Evolutionary conservation across 768 basidiomycete species (phyloP).

Genomic region (Leccinum sublutescens): DNA sequence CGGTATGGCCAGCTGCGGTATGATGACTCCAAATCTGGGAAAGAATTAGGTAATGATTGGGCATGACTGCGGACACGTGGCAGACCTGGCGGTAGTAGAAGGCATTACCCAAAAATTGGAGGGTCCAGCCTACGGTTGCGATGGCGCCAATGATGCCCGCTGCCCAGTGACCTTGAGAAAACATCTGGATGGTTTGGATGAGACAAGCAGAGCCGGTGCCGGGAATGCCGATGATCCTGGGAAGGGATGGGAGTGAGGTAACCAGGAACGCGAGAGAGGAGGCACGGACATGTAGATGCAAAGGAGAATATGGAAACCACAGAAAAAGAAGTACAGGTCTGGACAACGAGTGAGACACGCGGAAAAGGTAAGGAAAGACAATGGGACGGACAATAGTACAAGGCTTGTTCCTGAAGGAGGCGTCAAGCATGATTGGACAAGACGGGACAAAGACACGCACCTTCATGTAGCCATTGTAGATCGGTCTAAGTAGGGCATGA

Average conservation of each 20-base stretch:
- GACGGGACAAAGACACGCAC: constrained; percentile 40
- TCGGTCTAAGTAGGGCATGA: constrained; percentile 55
- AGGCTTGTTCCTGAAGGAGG: constrained; percentile 72
- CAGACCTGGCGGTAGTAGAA: constrained; percentile 77
- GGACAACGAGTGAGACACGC: constrained; percentile 14
- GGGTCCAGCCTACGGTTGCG: constrained; percentile 81
- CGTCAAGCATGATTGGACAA: constrained; percentile 24
- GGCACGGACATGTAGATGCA: constrained; percentile 81
- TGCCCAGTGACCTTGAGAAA: constrained; percentile 63
- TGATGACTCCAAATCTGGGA: constrained; percentile 74
- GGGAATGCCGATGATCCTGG: constrained; percentile 91
- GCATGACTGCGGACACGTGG: constrained; percentile 14
- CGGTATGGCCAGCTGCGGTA: constrained; percentile 80
- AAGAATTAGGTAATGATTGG: constrained; percentile 6
- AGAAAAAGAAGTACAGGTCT: constrained; percentile 98
- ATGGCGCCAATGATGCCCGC: constrained; percentile 81
- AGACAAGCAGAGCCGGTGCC: constrained; percentile 95
- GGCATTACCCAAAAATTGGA: constrained; percentile 81
- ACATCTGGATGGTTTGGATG: constrained; percentile 88
- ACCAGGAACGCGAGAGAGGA: not conserved
- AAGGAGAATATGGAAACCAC: constrained; percentile 92
- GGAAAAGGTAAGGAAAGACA: constrained; percentile 12
- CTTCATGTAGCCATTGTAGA: constrained; percentile 98
- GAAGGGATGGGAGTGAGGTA: constrained; percentile 26
- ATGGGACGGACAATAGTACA: constrained; percentile 80